phyloP scores from a whole-genome alignment of 2,329 filamentous ascomycete genomes.

The Penicillium brasilianum region DNA sequence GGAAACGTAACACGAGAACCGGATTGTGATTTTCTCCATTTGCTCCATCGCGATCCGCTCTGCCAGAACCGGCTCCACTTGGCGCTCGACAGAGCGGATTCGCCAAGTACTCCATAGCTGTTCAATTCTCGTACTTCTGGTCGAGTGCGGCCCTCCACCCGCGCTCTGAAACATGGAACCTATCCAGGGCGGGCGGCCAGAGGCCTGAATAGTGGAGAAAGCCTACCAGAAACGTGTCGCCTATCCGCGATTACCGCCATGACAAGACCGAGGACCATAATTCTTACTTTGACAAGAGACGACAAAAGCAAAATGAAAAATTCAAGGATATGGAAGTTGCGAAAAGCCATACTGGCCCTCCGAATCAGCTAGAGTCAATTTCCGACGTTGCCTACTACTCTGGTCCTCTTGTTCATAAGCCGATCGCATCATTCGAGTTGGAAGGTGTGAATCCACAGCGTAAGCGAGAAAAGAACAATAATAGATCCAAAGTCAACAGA shows the following conservation, averaged over 20 bases:
- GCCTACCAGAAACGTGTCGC: neutral
- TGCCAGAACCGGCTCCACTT: slow-evolving; percentile 2
- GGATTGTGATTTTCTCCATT: slow-evolving; percentile 6
- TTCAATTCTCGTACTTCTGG: neutral
- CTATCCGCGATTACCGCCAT: neutral
- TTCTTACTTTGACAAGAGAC: slow-evolving; percentile 1
- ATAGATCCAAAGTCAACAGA: neutral
- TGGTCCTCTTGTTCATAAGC: too few relatives aligned
- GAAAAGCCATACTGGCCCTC: neutral
- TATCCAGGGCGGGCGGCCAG: neutral
- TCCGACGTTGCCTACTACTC: neutral
- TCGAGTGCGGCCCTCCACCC: neutral
- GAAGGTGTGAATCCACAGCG: neutral
- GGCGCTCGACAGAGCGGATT: neutral
- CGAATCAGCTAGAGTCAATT: neutral
- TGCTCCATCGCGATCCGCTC: neutral
- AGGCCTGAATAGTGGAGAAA: neutral
- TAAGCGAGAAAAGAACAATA: neutral
- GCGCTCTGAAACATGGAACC: slow-evolving; percentile 4
- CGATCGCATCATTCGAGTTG: neutral
- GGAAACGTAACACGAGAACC: neutral
- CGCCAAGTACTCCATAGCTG: neutral
- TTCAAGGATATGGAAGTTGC: neutral
- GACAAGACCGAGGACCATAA: neutral
- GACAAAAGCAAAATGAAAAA: neutral